These are phyloP conservation scores for Zalerion maritima DNA, from an alignment of 495 filamentous ascomycete species.

Conservation along the genomic window DNA sequence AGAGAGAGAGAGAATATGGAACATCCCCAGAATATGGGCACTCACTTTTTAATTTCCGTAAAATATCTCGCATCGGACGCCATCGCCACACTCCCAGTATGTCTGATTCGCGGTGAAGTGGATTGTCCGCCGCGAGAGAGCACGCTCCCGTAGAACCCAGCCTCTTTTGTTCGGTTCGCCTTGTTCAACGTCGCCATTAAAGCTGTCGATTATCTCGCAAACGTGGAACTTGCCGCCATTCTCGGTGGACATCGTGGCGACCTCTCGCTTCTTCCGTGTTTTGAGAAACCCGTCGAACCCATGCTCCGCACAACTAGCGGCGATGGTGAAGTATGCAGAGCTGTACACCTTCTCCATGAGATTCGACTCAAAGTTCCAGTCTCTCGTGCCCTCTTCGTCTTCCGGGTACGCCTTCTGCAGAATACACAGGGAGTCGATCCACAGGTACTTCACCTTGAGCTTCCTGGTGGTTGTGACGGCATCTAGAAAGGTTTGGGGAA, in stretches of 20 bases:
- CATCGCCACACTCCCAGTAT: constrained; percentile 29
- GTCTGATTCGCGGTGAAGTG: constrained; percentile 23
- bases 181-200: constrained; percentile 17
- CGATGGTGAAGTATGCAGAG: constrained; percentile 18
- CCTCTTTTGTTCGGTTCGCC: constrained; percentile 19
- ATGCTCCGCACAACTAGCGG: constrained; percentile 14
- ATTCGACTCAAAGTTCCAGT: constrained; percentile 20
- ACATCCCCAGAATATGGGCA: too few species aligned
- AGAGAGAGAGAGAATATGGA: too few species aligned
- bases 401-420: too few species aligned
- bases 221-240: constrained; percentile 9
- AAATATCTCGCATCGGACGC: constrained; percentile 23
- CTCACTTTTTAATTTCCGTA: constrained; percentile 19
- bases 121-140: constrained; percentile 25
- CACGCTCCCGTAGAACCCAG: constrained; percentile 30
- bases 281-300: constrained; percentile 15
- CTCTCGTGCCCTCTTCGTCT: constrained; percentile 9
- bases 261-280: constrained; percentile 1
- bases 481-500: constrained; percentile 11
- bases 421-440: constrained; percentile 30
- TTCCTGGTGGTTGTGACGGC: constrained; percentile 10
- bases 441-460: constrained; percentile 13
- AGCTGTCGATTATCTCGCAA: constrained; percentile 17
- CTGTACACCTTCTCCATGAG: constrained; percentile 26
- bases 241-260: neutral